Base-by-base conservation (phyloP, 352 stramenopile genomes). In the Globisporangium spinosum region DNA sequence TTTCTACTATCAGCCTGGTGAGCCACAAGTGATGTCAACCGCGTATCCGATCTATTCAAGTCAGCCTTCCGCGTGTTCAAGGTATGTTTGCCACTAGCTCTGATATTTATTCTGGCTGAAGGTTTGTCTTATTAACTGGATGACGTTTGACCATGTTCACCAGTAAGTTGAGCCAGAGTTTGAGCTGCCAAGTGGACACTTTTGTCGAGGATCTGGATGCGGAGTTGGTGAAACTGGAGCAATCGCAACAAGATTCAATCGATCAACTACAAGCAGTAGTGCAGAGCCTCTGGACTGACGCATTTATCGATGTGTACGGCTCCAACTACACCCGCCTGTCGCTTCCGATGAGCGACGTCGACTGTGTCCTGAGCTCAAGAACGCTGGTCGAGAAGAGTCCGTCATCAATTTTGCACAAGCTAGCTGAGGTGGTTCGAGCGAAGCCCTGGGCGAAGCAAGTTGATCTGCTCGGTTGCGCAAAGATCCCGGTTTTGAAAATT, bases 401-500 rank as follows among this genome's bases (percentile, higher is more conserved):
- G n/a, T 77, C 90, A 25, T 77, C 79, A 3, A 94, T 97, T 62
- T 87, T 99, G 68, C 94, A 98, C 67, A 71, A 94, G 7, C 78
- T 99, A 13, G 85, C 89, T 20, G 76, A 85, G 43, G 87, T 90
- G 58, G 68, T 99, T 12, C 89, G 92, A 47, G 74, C 72, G 17
- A 88, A 95, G 45, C 34, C 74, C 1, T 97, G 89, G 86, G 83
- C 76, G 6, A 85, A 86, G 62, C 87, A 87, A 27, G 90, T 99
- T 17, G 98, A 99, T 62, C 73, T 98, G 29, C 95, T 99, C 38
- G 88, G 91, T 64, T 84, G 90, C 60, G 98, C 97, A 38, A 95
- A 97, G 68, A 97, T 99, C 43, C 97, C 97, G 20, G 94, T 98
- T 47, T 91, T 99, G 59, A 99, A 99, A 74, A 89, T 99, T 49